Evolutionary conservation across 2,329 filamentous ascomycete genomes (phyloP).

Genomic region (Hymenoscyphus infarciens): DNA sequence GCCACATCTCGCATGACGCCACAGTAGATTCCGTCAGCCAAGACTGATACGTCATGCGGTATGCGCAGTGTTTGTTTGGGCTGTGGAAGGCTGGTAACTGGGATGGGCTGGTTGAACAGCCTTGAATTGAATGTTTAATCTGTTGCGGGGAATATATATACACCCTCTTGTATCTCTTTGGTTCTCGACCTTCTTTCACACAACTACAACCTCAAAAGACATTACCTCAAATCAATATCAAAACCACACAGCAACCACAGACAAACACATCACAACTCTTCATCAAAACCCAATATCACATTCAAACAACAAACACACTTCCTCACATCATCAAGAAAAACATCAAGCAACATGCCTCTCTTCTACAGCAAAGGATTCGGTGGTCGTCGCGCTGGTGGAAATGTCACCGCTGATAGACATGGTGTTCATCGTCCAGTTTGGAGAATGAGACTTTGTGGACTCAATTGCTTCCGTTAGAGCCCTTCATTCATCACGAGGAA

Average conservation of each 20-base stretch:
- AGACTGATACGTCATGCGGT: not conserved
- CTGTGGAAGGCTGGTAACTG: too few relatives aligned
- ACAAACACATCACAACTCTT: not conserved
- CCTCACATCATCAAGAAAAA: not conserved
- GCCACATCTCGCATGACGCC: not conserved
- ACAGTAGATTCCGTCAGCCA: not conserved
- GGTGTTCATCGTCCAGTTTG: slow-evolving; percentile 49
- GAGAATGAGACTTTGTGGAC: slow-evolving; percentile 46
- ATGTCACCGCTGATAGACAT: slow-evolving; percentile 49
- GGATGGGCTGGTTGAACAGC: not conserved
- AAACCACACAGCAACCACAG: not conserved
- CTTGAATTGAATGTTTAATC: not conserved
- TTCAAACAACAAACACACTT: not conserved
- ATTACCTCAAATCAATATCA: not conserved
- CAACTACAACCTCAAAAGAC: not conserved
- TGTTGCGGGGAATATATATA: not conserved
- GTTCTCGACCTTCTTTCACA: not conserved
- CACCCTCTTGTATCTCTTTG: not conserved
- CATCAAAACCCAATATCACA: not conserved
- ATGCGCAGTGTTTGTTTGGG: not conserved
- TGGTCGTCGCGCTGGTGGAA: slow-evolving; percentile 41
- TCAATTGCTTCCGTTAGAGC: slow-evolving; percentile 44
- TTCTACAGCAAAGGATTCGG: slow-evolving; percentile 39
- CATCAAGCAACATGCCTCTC: slow-evolving; percentile 32
- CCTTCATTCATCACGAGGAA: not conserved